Evolutionary conservation across 768 basidiomycete species (phyloP), one percentile per base, ranked within the genome.

Genomic region (Trametes villosa): DNA sequence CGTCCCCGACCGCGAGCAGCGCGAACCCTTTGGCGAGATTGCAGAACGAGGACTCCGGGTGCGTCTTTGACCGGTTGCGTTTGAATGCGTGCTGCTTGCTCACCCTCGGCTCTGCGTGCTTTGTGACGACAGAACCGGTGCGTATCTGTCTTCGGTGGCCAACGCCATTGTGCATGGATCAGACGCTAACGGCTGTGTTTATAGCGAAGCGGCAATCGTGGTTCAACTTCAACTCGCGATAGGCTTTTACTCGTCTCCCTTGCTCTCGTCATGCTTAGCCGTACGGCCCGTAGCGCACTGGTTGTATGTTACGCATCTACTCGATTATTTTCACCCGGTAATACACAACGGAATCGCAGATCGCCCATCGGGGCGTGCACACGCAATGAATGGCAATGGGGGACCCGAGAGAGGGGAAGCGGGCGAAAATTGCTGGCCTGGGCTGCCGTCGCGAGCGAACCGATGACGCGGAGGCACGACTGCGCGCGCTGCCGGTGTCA

Each of bases 171-270:
- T 15, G 47, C 42, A 20, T 29, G 41, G 38, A 64, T 52, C 49
- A 34, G 20, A 70, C 31, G 46, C 63, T 65, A 49, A 65, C 53
- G 22, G 24, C 38, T 13, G 42, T 18, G 40, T 31, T 44, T 67
- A 38, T 75, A 92, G 91, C 90, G 65, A 94, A 94, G 79, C 91
- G 92, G 63, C 91, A 92, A 53, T 94, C 92, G 59, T 94, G 92
- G 92, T 94, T 94, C 77, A 63, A 63, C 62, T 94, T 94, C 82
- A 90, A 88, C 74, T 87, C 90, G 66, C 87, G 89, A 57, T 61
- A 59, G 52, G 42, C 55, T n/a, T 44, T 63, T 53, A 55, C 60
- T 34, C 38, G 51, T 52, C 24, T 38, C 45, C 2, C 24, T 54
- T 55, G 40, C 45, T 61, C 46, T 63, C 57, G 53, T 51, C 61